phyloP scores from a whole-genome alignment of 1,284 basidiomycete genomes.

The Cryptococcus maquisensis region DNA sequence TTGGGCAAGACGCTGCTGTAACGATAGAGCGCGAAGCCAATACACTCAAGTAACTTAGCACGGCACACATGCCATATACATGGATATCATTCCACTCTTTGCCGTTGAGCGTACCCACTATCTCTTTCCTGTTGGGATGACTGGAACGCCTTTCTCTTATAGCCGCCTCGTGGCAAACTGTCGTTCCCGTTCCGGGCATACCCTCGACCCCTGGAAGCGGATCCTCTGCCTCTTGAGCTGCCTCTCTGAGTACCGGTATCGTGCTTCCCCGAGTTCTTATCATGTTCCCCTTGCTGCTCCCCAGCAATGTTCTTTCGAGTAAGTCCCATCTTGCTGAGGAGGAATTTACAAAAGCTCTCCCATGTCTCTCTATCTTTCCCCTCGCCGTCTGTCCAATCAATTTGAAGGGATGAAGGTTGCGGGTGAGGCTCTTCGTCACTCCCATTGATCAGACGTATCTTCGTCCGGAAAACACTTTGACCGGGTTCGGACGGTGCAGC shows the following conservation, averaged over 20 bases:
- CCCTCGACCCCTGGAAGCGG: neutral
- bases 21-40: neutral
- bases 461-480: no score
- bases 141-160: no score
- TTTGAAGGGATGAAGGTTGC: no score
- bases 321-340: conserved; percentile 50
- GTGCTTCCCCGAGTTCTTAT: neutral
- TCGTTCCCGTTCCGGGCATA: neutral
- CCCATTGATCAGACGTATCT: no score
- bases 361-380: conserved; percentile 22
- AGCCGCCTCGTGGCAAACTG: neutral
- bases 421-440: neutral
- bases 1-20: conserved; percentile 21
- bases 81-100: no score
- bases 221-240: conserved; percentile 2
- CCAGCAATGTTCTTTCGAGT: conserved; percentile 7
- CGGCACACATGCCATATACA: no score
- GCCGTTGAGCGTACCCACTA: no score
- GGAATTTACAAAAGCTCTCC: conserved; percentile 65
- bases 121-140: no score
- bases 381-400: conserved; percentile 59
- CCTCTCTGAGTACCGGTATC: conserved; percentile 1
- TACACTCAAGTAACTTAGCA: neutral
- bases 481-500: no score
- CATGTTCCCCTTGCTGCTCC: neutral